These are phyloP conservation scores for Deinandra increscens DNA, from an alignment of 129 eudicot species.

Conservation along the genomic window DNA sequence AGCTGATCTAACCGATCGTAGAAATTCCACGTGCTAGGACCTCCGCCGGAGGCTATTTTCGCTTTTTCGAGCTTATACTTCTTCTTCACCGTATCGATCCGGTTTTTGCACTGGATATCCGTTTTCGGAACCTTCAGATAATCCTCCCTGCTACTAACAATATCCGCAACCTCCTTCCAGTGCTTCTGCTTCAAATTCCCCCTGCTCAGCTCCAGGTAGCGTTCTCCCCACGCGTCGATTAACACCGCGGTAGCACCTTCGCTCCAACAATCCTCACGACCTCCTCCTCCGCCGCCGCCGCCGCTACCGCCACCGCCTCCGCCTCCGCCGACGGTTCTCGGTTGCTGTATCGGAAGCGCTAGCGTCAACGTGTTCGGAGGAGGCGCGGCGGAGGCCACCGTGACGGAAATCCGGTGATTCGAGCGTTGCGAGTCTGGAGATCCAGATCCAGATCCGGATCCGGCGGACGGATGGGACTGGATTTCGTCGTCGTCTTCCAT, in stretches of 20 bases:
- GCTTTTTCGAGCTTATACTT: constrained; percentile 80
- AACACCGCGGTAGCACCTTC: constrained; percentile 84
- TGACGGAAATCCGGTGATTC: constrained; percentile 61
- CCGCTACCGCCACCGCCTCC: constrained; percentile 25
- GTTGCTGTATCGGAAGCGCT: constrained; percentile 65
- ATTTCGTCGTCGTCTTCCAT: constrained; percentile 86
- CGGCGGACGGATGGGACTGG: constrained; percentile 47
- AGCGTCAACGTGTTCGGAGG: constrained; percentile 57
- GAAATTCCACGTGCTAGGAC: constrained; percentile 71
- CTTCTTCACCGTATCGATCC: constrained; percentile 89
- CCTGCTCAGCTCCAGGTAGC: constrained; percentile 72
- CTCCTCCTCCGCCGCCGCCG: constrained; percentile 50
- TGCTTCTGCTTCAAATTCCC: constrained; percentile 84
- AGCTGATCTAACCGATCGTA: constrained; percentile 60
- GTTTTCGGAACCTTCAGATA: constrained; percentile 65
- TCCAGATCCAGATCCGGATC: constrained; percentile 45
- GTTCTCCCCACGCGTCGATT: constrained; percentile 96
- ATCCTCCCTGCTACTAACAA: constrained; percentile 63
- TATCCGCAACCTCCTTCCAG: constrained; percentile 89
- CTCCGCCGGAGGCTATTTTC: constrained; percentile 56
- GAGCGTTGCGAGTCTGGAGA: constrained; percentile 44
- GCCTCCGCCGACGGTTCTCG: constrained; percentile 23
- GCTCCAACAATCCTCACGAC: constrained; percentile 95
- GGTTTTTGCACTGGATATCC: constrained; percentile 82
- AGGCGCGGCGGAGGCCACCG: constrained; percentile 76